phyloP scores from a whole-genome alignment of 2,329 filamentous ascomycete species.

The Beauveria asiatica region DNA sequence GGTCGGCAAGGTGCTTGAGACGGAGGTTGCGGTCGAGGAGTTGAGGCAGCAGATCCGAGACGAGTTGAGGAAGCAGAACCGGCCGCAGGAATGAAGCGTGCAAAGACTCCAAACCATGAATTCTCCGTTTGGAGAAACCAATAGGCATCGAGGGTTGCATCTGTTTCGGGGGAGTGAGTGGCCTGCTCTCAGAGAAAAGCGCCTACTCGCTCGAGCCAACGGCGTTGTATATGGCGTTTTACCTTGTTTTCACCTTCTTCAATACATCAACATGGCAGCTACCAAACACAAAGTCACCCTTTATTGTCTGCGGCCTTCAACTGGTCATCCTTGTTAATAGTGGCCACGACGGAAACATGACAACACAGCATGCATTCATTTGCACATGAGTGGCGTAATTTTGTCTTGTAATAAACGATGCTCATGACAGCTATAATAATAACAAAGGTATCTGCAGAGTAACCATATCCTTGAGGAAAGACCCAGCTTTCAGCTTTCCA shows the following conservation, averaged over 20 bases:
- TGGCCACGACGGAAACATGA: not conserved
- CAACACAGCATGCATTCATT: not conserved
- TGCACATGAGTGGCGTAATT: not conserved
- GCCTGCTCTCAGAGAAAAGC: not conserved
- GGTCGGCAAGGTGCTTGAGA: constrained; percentile 73
- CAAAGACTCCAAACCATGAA: too few species aligned
- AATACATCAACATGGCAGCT: not conserved
- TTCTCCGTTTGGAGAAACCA: not conserved
- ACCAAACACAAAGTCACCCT: not conserved
- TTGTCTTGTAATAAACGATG: constrained; percentile 4
- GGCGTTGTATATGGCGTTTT: constrained; percentile 3
- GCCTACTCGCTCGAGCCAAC: not conserved
- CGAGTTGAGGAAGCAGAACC: constrained; percentile 35
- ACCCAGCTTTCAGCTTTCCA: not conserved
- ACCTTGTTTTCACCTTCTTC: not conserved
- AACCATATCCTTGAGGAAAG: constrained; percentile 5
- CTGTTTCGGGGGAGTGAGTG: not conserved
- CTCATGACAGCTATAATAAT: constrained; percentile 12
- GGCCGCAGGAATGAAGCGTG: not conserved
- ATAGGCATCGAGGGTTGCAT: not conserved
- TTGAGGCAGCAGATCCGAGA: constrained; percentile 60
- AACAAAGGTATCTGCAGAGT: constrained; percentile 13
- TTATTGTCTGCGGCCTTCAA: not conserved
- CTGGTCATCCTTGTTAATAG: too few species aligned
- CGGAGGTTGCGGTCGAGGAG: constrained; percentile 73